Conservation (phyloP, 2,329 filamentous ascomycete species). For the Tolypocladium nubicola region DNA sequence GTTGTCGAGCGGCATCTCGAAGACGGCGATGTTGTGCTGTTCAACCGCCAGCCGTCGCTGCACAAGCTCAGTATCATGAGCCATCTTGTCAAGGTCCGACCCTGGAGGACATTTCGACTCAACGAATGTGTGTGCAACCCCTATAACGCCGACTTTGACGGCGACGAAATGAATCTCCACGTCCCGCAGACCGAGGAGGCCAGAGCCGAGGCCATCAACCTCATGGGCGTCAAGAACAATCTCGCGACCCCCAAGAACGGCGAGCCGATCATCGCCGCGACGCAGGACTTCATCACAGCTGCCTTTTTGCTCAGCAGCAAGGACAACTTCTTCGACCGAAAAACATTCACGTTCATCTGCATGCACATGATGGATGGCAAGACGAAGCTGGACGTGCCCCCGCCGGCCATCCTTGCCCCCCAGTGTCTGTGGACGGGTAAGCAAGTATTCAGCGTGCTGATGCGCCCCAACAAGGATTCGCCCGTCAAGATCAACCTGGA, state of each 20-base stretch:
- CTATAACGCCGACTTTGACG: constrained; percentile 98
- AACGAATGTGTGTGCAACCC: constrained; percentile 98
- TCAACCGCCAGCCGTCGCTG: constrained; percentile 94
- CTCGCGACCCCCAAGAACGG: constrained; percentile 93
- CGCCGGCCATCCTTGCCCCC: constrained; percentile 78
- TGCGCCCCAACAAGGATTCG: constrained; percentile 80
- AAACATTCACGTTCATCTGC: constrained; percentile 80
- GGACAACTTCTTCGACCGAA: constrained; percentile 83
- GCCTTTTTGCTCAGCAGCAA: constrained; percentile 87
- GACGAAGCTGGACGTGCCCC: constrained; percentile 71
- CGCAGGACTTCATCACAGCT: constrained; percentile 97
- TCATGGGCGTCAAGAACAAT: constrained; percentile 98
- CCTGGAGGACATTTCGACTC: constrained; percentile 89
- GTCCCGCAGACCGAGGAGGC: constrained; percentile 97
- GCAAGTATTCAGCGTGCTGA: constrained; percentile 83
- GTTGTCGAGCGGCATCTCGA: constrained; percentile 90
- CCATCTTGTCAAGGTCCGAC: constrained; percentile 85
- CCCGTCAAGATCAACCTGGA: constrained; percentile 84
- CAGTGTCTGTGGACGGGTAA: constrained; percentile 91
- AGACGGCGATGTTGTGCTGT: constrained; percentile 90
- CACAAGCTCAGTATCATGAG: constrained; percentile 99
- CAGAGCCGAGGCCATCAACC: constrained; percentile 82
- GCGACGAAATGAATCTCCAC: constrained; percentile 98
- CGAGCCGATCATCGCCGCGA: constrained; percentile 96
- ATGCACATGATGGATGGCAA: constrained; percentile 86